These are phyloP conservation scores for Eimeria necatrix DNA, from an alignment of 169 alveolate species.

Conservation along the genomic window DNA sequence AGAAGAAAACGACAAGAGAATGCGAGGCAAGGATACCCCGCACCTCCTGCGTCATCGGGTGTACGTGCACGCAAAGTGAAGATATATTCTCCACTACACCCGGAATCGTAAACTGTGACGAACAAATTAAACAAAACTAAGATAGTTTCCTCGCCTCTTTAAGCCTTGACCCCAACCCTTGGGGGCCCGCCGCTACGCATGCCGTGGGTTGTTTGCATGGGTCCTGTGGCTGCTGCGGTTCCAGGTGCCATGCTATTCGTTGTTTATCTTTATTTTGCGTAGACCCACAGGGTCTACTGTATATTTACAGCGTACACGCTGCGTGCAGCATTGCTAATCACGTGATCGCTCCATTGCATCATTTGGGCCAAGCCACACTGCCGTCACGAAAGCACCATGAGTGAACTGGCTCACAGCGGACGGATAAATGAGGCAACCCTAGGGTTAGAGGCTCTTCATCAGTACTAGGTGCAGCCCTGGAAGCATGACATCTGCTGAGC, in stretches of 20 bases:
- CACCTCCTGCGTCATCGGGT: conserved; percentile 38
- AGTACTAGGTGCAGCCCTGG: too few relatives aligned
- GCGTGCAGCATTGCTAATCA: too few relatives aligned
- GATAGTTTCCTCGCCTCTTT: conserved; percentile 34
- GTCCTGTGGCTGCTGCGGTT: conserved; percentile 50
- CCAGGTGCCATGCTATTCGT: not conserved
- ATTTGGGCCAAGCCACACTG: too few relatives aligned
- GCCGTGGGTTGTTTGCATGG: conserved; percentile 56
- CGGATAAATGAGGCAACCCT: too few relatives aligned
- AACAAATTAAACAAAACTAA: conserved; percentile 62
- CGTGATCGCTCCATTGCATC: too few relatives aligned
- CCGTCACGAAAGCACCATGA: too few relatives aligned
- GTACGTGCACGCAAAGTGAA: conserved; percentile 38
- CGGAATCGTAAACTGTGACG: not conserved
- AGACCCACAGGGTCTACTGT: too few relatives aligned
- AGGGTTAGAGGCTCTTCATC: too few relatives aligned
- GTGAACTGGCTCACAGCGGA: too few relatives aligned
- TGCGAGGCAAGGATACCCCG: conserved; percentile 64
- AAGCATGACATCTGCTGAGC: too few relatives aligned
- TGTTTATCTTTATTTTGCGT: not conserved
- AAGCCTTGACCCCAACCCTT: conserved; percentile 64
- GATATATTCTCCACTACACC: conserved; percentile 12
- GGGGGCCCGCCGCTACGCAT: conserved; percentile 77
- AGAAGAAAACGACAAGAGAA: not conserved
- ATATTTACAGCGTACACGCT: too few relatives aligned